A percentile compares a stretch with the other conserved stretches of the same genome.
Evolutionary conservation across 2,329 filamentous ascomycete genomes (phyloP).

Genomic region (Penicillium hesseltinei): DNA sequence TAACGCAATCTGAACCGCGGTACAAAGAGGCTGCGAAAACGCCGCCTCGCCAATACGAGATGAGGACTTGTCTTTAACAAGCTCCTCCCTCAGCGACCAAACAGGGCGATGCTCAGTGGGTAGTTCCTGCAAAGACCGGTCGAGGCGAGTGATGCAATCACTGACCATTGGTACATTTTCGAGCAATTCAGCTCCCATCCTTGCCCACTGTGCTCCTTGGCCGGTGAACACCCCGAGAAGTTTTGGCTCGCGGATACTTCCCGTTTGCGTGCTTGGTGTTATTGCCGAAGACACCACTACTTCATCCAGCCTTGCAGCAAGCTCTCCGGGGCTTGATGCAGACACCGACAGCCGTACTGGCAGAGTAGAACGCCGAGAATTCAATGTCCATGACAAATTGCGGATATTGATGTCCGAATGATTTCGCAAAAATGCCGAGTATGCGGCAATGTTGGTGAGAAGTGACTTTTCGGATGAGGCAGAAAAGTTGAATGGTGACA

Average conservation of each 20-base stretch:
- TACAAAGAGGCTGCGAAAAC: slow-evolving; percentile 27
- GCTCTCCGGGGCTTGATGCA: slow-evolving; percentile 11
- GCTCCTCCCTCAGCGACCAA: slow-evolving; percentile 22
- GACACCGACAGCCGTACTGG: slow-evolving; percentile 16
- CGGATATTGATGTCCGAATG: slow-evolving; percentile 4
- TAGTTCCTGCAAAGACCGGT: slow-evolving; percentile 19
- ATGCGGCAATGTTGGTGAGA: slow-evolving; percentile 9
- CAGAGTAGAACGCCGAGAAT: slow-evolving; percentile 22
- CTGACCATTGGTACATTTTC: slow-evolving; percentile 5
- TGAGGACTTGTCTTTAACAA: slow-evolving; percentile 8
- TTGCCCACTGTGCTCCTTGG: slow-evolving; percentile 34
- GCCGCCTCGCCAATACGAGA: slow-evolving; percentile 22
- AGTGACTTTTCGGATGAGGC: slow-evolving; percentile 22
- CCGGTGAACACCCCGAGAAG: slow-evolving; percentile 31
- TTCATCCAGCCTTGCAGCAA: slow-evolving; percentile 13
- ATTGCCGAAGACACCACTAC: slow-evolving; percentile 3
- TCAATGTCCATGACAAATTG: slow-evolving; percentile 23
- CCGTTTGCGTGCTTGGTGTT: slow-evolving; percentile 4
- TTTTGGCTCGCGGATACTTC: slow-evolving; percentile 9
- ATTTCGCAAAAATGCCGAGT: slow-evolving; percentile 11
- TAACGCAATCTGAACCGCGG: slow-evolving; percentile 30
- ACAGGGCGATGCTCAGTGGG: slow-evolving; percentile 23
- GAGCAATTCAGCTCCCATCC: slow-evolving; percentile 28
- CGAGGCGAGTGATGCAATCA: slow-evolving; percentile 17
- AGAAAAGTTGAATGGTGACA: slow-evolving; percentile 24